Base-by-base conservation (phyloP, 192 early-diverging fungal genomes). In the Coemansia furcata region DNA sequence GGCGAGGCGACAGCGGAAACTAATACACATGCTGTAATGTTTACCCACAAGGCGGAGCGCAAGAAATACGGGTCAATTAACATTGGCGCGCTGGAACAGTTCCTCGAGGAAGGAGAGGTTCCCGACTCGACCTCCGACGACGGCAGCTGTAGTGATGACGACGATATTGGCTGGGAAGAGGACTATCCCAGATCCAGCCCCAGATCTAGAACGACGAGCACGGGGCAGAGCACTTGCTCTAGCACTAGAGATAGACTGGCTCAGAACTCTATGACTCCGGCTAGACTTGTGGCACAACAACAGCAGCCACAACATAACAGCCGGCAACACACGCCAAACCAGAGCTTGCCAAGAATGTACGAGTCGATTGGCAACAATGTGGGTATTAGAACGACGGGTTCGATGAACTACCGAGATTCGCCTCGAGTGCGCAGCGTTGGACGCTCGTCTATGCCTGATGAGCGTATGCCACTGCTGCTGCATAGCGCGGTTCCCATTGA, bases 41-140 rank as follows among this genome's bases (percentile, higher is more conserved):
- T 26, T 63, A 36, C 50, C 12, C 33, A 38, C 44, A 69, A 63
- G 60, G 54, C 65, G 2, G 76, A 69, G 29, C 63, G 60, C 65
- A 73, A 71, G 52, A 55, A 26, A n/a, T 72, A 69, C 29, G 72
- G 76, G 6, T 52, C 71, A 0, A 78, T 78, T 59, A 83, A 83
- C n/a, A 69, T 83, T 42, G 73, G 66, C 11, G 67, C 69, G 15
- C 52, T 83, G 30, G 73, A 83, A 65, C 72, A 65, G 58, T 83
- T 83, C 42, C 66, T 83, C 3, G 76, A 74, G 23, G 73, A 77
- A 9, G 81, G 81, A 12, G 69, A 75, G 39, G 68, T 83, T 15
- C 81, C 76, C 1, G 73, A 62, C 4, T 75, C 81, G 6, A 75
- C 76, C 15, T 83, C 81, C 0, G 72, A 74, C 21, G 71, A 75